Evolutionary conservation across 495 filamentous ascomycete genomes (phyloP), one percentile per base, ranked within the genome.

Genomic region (Aspergillus carlsbadensis): DNA sequence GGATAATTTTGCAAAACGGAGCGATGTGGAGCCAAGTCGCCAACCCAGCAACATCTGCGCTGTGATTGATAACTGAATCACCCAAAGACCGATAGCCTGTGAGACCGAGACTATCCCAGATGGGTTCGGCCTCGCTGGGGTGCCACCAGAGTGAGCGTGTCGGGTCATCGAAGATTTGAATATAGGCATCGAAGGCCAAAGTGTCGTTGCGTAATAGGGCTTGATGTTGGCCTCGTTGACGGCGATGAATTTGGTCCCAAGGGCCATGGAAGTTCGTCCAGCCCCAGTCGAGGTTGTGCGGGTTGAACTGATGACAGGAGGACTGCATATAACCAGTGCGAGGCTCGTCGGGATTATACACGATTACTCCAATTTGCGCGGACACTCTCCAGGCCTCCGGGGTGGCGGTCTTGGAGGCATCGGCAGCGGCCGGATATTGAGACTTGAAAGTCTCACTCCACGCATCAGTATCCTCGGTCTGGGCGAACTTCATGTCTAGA

Each of bases 91-190:
- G 79, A 34, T 86, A 78, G 18, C 85, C 84, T 22, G 84, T 86
- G 69, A 82, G 75, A 7, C 75, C 71, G 81, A 80, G 76, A 60
- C 90, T 68, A 81, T 98, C 62, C 90, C 93, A 60, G 85, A 92
- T 75, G 77, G 85, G 59, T 69, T 84, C 66, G 70, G 87, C 66
- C 78, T 92, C 63, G 52, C 80, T 70, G 63, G 72, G 66, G 60
- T 86, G 81, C 71, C 82, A 84, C 84, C 84, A 87, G n/a, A 87
- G 70, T 26, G 78, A 81, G 7, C 73, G 68, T 2, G 85, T 87
- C 10, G 82, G 79, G 57, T 88, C 85, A 15, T 87, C 68, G 31
- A 87, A 65, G 22, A 85, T 75, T 13, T 84, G 81, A 58, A 88
- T 83, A 60, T 87, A 87, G 0, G 81, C 81, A 36, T 80, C 80